Percentiles rank a stretch among this genome's conserved stretches.
Evolutionary conservation across 2,329 filamentous ascomycete genomes (phyloP).

Genomic region (Penicillium psychrosexuale): DNA sequence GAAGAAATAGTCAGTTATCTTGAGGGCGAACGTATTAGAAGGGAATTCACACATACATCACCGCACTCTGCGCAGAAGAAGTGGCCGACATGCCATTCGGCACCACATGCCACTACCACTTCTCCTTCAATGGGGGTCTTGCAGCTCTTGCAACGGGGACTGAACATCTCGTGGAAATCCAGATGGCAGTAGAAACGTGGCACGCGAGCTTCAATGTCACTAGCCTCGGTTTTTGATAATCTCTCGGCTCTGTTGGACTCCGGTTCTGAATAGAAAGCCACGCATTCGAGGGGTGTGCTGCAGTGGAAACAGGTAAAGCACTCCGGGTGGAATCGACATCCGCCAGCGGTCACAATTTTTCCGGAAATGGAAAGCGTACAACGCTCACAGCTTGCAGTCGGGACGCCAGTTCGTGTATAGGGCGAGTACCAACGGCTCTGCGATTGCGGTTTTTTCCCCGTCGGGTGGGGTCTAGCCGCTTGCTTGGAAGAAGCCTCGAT

Average conservation of each 20-base stretch:
- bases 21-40: neutral
- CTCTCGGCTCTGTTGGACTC: conserved; percentile 67
- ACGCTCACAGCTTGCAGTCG: conserved; percentile 75
- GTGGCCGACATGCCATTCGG: conserved; percentile 96
- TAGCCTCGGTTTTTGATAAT: conserved; percentile 62
- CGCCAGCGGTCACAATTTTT: conserved; percentile 79
- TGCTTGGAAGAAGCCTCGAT: conserved; percentile 23
- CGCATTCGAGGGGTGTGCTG: conserved; percentile 81
- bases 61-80: conserved; percentile 99
- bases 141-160: conserved; percentile 91
- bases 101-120: conserved; percentile 86
- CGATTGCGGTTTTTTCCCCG: conserved; percentile 24
- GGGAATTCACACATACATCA: conserved; percentile 52
- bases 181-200: conserved; percentile 93
- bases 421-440: conserved; percentile 37
- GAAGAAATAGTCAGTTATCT: conserved; percentile 12
- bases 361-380: conserved; percentile 84
- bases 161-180: conserved; percentile 96
- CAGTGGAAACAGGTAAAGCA: conserved; percentile 91
- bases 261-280: conserved; percentile 94
- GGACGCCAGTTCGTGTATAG: conserved; percentile 49
- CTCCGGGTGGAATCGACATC: conserved; percentile 82
- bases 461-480: conserved; percentile 14
- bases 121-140: conserved; percentile 95
- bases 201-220: conserved; percentile 60